Base-by-base conservation (phyloP, 176 grass and related monocot species). In the Tillandsia fasciculata region DNA sequence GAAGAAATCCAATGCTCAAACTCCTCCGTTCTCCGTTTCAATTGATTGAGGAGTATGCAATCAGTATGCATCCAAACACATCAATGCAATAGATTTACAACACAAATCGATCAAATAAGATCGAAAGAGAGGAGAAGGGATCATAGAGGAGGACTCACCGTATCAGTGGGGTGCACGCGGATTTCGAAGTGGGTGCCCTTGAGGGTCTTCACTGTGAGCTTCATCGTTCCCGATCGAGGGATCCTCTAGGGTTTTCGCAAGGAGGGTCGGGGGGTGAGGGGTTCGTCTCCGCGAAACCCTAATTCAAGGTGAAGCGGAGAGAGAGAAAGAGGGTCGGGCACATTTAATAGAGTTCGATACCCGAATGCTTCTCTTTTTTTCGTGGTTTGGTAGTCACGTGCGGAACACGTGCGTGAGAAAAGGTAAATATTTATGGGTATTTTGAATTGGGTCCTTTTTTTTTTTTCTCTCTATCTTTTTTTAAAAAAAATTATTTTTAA, bases 131-230 rank as follows among this genome's bases (percentile, higher is more conserved):
- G 29, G 47, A 12, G 14, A 49, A 67, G 17, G 10, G 14, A 48
- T 5, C 28, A 67, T 8, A 15, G 14, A 15, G 29, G 64, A 26
- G 47, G 50, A 65, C 78, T 80, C 84, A 97, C 93, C 26, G 82
- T 87, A 83, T 97, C 89, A 49, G 72, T 79, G 64, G 77, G 84
- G 54, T 87, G 94, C 54, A 90, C 84, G 53, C 79, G 79, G 74
- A 97, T 97, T 82, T 97, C 89, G 79, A 97, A 97, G 17, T 85
- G 84, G 53, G 74, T 73, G 56, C 94, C 94, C 84, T 87, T 97
- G 71, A 92, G 86, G 63, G 84, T 97, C 79, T 86, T 97, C 86
- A 97, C 89, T 59, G 79, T 87, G 49, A 97, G 84, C 86, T 83
- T 92, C 89, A 92, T 97, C 67, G 83, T 61, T 63, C 27, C 52